phyloP scores from a whole-genome alignment of 1,139 yeast species.

The Lodderomyces margitis region DNA sequence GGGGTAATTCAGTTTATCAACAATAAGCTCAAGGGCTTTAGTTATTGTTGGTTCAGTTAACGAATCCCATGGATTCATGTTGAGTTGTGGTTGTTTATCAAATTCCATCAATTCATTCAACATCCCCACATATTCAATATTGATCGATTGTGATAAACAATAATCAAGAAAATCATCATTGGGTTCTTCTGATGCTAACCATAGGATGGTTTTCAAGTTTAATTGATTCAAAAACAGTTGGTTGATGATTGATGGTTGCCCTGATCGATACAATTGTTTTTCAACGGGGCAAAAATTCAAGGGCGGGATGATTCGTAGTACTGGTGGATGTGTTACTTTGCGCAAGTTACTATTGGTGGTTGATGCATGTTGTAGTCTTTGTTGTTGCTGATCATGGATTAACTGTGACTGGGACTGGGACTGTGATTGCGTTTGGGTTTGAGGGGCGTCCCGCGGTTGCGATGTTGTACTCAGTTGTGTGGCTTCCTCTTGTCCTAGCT shows the following conservation, averaged over 20 bases:
- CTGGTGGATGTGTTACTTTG: conserved; percentile 45
- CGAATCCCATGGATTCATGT: conserved; percentile 89
- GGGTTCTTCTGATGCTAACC: conserved; percentile 97
- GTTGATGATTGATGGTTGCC: conserved; percentile 95
- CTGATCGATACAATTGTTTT: conserved; percentile 77
- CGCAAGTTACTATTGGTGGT: conserved; percentile 10
- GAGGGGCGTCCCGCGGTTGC: conserved; percentile 7
- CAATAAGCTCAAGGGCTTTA: conserved; percentile 73
- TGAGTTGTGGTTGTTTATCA: conserved; percentile 12
- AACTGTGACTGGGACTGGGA: neutral
- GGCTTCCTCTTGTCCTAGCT: neutral
- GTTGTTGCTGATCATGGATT: conserved; percentile 1
- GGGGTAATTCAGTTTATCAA: conserved; percentile 74
- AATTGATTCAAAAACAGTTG: conserved; percentile 79
- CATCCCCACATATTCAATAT: conserved; percentile 63
- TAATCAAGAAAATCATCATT: conserved; percentile 82
- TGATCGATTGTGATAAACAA: conserved; percentile 68
- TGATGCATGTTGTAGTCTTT: conserved; percentile 6
- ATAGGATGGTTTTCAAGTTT: conserved; percentile 73
- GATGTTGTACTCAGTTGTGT: too few relatives aligned
- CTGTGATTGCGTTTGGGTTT: neutral
- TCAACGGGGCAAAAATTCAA: conserved; percentile 94
- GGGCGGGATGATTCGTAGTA: conserved; percentile 81
- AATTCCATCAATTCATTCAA: conserved; percentile 49
- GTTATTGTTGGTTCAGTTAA: conserved; percentile 78